phyloP scores from a whole-genome alignment of 169 alveolate species.

The Eimeria brunetti region DNA sequence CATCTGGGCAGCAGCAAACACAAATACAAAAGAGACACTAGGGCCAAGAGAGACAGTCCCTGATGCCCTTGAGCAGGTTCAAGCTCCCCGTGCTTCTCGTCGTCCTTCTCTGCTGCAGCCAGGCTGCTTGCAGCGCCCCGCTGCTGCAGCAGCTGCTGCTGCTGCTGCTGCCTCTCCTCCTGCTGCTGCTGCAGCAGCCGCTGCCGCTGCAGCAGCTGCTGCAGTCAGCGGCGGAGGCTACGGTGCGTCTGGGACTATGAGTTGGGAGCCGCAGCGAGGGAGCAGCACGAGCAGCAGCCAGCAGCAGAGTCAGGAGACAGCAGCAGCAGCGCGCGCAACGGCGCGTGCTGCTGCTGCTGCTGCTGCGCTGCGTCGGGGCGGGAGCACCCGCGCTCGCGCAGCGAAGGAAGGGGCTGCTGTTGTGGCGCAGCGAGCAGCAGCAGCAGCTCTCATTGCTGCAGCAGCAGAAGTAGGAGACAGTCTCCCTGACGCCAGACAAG shows the following conservation, averaged over 20 bases:
- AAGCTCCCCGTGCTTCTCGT: conserved; percentile 28
- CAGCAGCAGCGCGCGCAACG: conserved; percentile 60
- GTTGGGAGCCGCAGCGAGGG: conserved; percentile 38
- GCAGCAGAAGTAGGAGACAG: conserved; percentile 52
- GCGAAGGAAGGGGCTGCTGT: conserved; percentile 55
- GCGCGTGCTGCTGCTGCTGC: conserved; percentile 17
- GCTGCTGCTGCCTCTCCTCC: conserved; percentile 35
- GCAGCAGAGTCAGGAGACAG: conserved; percentile 55
- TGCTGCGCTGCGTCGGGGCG: conserved; percentile 28
- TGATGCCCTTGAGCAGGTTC: conserved; percentile 2
- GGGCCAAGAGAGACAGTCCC: background rate
- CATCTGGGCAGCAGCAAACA: conserved; percentile 19
- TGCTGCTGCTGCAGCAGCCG: too few relatives aligned
- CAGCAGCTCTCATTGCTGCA: conserved; percentile 58
- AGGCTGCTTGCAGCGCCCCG: conserved; percentile 9
- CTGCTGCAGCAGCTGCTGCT: conserved; percentile 45
- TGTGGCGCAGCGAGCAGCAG: conserved; percentile 61
- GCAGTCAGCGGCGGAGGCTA: conserved; percentile 3
- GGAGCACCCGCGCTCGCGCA: conserved; percentile 2
- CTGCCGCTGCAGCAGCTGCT: conserved; percentile 15
- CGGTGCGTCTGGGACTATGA: background rate
- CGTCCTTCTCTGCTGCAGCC: conserved; percentile 43
- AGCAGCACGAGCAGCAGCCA: conserved; percentile 67
- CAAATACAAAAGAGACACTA: background rate
- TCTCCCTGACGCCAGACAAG: background rate